Base-by-base conservation (phyloP, 2,329 filamentous ascomycete genomes). In the Aspergillus pseudoviridinutans region DNA sequence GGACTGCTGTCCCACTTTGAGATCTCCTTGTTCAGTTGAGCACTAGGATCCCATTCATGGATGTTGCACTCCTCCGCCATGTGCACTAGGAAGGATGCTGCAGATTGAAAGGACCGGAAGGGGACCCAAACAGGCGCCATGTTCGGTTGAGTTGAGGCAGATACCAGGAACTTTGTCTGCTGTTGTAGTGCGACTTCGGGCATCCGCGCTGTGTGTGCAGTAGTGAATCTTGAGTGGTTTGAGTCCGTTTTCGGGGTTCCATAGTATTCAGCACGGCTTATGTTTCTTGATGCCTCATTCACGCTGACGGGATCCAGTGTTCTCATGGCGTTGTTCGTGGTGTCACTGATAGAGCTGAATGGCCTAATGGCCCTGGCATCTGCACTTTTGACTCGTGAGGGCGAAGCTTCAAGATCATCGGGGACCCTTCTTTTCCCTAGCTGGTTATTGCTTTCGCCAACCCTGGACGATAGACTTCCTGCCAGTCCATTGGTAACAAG, bases 71-170 rank as follows among this genome's bases (percentile, higher is more conserved):
- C 61, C 12, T 55, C 44, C 2, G 51, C 53, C 61, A 67, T 63
- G 14, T 51, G 50, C 1, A 51, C 38, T 6, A 66, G 49, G 35
- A 67, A 68, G 3, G 55, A 35, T 6, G 63, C 54, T 3, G 62
- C 52, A 1, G 58, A 58, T 9, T 22, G 22, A 49, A 63, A 65
- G 24, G 54, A 29, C 42, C 50, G 29, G 56, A 58, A 66, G 5
- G 56, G 57, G 6, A 63, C 41, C 58, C 61, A 65, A 5, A 62
- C 61, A 1, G 66, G 61, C 0, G 62, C 60, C 56, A 61, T 61
- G 3, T 27, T 41, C 9, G 49, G 35, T 22, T 64, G 60, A 22
- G 17, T 53, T 38, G 51, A 59, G 3, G 58, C 53, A 3, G 55
- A 58, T 4, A 64, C 59, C 3, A 66, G 55, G 44, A 68, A 66